A percentile compares a stretch with the other conserved stretches of the same genome.
These are phyloP conservation scores for Centrapalus pauciflorus DNA, from an alignment of 129 eudicot genomes.

Conservation along the genomic window DNA sequence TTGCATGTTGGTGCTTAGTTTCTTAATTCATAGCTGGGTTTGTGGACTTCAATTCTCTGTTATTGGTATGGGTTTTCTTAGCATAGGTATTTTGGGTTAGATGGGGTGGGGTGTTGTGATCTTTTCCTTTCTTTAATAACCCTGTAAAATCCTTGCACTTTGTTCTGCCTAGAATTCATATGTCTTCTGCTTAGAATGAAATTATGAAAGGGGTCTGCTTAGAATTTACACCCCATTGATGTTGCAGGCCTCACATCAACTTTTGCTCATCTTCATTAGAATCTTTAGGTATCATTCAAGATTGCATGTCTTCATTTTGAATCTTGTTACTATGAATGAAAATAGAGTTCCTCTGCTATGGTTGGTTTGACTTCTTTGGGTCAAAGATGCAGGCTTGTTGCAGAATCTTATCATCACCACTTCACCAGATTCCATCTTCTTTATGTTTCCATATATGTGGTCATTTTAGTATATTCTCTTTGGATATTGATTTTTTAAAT, in stretches of 20 bases:
- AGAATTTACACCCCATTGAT: neutral
- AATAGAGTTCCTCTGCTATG: neutral
- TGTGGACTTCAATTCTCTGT: too few species aligned
- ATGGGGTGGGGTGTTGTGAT: too few species aligned
- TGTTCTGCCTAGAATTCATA: too few species aligned
- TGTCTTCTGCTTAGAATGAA: too few species aligned
- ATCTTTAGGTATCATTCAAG: constrained; percentile 9
- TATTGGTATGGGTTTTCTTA: too few species aligned
- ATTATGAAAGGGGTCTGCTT: too few species aligned
- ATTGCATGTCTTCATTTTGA: neutral
- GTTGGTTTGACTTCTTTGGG: constrained; percentile 18
- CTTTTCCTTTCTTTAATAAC: too few species aligned
- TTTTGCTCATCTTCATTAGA: neutral
- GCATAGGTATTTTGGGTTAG: too few species aligned
- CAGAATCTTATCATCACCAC: neutral
- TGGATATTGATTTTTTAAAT: neutral
- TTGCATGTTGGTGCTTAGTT: too few species aligned
- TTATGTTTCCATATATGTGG: neutral
- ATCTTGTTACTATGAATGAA: neutral
- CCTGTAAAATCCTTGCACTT: too few species aligned
- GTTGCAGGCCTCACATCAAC: neutral
- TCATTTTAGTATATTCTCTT: neutral
- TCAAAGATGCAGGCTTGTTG: constrained; percentile 6
- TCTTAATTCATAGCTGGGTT: too few species aligned
- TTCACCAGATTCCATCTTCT: neutral